Evolutionary conservation across 257 asterid species (phyloP).

Genomic region (Solanum chilense): DNA sequence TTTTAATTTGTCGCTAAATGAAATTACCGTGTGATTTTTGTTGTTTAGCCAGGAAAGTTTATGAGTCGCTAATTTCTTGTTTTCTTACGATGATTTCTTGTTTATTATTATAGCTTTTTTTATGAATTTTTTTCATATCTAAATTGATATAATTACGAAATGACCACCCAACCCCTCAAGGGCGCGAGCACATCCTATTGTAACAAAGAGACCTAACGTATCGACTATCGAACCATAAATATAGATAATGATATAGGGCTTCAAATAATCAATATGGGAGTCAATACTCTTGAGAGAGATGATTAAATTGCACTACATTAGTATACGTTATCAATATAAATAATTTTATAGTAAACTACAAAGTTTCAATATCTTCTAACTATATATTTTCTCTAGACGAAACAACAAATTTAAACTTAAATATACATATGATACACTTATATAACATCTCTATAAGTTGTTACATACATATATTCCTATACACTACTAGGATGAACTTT

Average conservation of each 20-base stretch:
- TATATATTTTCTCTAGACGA: neutral
- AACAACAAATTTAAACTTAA: neutral
- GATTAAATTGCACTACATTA: too few relatives aligned
- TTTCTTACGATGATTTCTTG: too few relatives aligned
- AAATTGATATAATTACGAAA: neutral
- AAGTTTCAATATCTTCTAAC: neutral
- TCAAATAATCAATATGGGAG: neutral
- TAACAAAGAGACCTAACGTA: neutral
- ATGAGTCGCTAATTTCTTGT: too few relatives aligned
- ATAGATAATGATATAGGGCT: neutral
- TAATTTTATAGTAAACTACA: neutral
- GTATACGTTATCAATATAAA: too few relatives aligned
- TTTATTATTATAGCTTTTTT: too few relatives aligned
- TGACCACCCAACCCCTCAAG: neutral
- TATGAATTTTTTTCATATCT: neutral
- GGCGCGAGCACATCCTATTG: neutral
- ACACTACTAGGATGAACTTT: neutral
- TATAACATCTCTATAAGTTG: neutral
- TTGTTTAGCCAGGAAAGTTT: too few relatives aligned
- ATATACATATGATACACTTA: neutral
- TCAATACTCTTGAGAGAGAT: too few relatives aligned
- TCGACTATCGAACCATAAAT: neutral
- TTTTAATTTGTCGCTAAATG: too few relatives aligned
- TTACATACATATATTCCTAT: neutral
- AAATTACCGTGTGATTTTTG: too few relatives aligned